Percentiles rank a stretch among this genome's conserved stretches.
Evolutionary conservation across 23 red algal genomes (phyloP).

Genomic region (Gracilaria vermiculophylla): DNA sequence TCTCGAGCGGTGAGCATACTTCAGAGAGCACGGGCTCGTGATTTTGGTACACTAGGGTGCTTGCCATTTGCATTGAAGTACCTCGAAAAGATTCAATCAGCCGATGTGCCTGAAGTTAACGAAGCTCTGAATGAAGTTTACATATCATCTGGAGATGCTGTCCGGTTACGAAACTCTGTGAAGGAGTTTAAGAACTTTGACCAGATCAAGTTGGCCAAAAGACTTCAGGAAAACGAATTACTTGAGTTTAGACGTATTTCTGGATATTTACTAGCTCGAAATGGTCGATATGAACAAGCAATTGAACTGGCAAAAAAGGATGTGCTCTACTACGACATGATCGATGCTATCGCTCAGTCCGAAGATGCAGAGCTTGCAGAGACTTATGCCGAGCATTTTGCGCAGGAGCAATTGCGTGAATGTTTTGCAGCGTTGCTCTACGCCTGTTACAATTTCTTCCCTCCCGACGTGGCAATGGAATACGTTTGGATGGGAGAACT

Average conservation of each 20-base stretch:
- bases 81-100: constrained; percentile 82
- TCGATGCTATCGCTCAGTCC: constrained; percentile 76
- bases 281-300: constrained; percentile 81
- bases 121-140: constrained; percentile 90
- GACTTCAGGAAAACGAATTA: constrained; percentile 78
- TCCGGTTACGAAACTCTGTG: constrained; percentile 62
- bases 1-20: constrained; percentile 46
- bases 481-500: constrained; percentile 70
- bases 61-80: constrained; percentile 62
- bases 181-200: constrained; percentile 93
- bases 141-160: constrained; percentile 60
- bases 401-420: constrained; percentile 53
- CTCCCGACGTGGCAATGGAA: constrained; percentile 89
- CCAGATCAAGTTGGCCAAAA: constrained; percentile 59
- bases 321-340: constrained; percentile 74
- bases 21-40: constrained; percentile 49
- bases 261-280: constrained; percentile 47
- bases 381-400: constrained; percentile 75
- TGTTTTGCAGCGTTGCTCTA: constrained; percentile 86
- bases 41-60: constrained; percentile 64
- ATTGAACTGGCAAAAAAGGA: constrained; percentile 87
- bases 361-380: constrained; percentile 80
- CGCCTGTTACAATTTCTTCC: constrained; percentile 86
- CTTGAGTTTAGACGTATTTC: constrained; percentile 79
- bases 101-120: constrained; percentile 85